Base-by-base conservation (phyloP, 495 filamentous ascomycete genomes). In the Delitschia confertaspora region DNA sequence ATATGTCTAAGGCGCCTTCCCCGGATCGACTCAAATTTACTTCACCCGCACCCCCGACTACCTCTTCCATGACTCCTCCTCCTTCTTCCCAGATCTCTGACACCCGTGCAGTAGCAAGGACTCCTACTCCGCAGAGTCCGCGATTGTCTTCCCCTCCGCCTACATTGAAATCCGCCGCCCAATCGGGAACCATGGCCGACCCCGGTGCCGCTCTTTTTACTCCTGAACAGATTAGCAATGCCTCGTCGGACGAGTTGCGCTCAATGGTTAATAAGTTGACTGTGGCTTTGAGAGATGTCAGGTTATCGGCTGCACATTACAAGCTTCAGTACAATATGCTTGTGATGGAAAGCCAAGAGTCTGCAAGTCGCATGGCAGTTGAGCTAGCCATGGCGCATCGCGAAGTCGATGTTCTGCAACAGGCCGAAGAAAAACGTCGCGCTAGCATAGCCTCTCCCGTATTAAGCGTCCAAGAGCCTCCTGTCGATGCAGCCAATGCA, bases 301-400 rank as follows among this genome's bases (percentile, higher is more conserved):
- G 86, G 35, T 84, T 85, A 70, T 81, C 83, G 33, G 80, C 84
- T 1, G 80, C 93, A 18, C 91, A 98, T 58, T 82, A 93, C 68
- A 93, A 91, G 57, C 66, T 98, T 34, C 89, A 95, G 59, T 85
- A 91, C 57, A 86, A 79, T 54, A 72, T 98, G 47, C 73, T 95
- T 17, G 79, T 72, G 36, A 84, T 96, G 38, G 85, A 93, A 55
- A 89, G 83, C 30, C 75, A 80, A 21, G 88, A 94, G 60, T 82
- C 87, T 18, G 72, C 83, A 3, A 88, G 93, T 60, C 77, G 88
- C 26, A 85, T 88, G 45, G 83, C 79, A 25, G 91, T 96, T 8
- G 91, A 98, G 63, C 85, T 93, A 44, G 83, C 93, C 35, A 86
- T 96, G 68, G 83, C 82, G n/a, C 79, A 82, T 42, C 74, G 83